Conservation (phyloP, 371 early-diverging fungal species). For the Mucor saturninus region DNA sequence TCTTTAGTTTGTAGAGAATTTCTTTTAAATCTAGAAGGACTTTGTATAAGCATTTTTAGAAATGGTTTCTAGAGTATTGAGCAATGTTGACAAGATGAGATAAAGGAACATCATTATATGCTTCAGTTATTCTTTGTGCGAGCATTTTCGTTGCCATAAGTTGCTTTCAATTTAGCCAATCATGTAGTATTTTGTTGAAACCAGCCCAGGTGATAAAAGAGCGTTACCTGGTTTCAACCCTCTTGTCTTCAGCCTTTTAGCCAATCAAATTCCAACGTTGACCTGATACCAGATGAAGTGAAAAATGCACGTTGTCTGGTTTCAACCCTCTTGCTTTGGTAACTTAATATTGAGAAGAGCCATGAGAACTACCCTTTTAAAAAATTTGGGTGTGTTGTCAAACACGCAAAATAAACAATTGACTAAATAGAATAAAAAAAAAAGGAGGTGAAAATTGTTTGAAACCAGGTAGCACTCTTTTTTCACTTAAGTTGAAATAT, state of each 20-base stretch:
- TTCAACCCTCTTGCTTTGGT: no score
- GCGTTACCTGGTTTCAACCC: not conserved
- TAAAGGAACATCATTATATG: not conserved
- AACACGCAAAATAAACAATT: no score
- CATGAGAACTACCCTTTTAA: no score
- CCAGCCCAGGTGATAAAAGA: not conserved
- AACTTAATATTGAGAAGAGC: no score
- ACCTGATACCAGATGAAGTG: slow-evolving; percentile 1
- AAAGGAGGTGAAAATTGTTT: no score
- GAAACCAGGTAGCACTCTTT: no score
- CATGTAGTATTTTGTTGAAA: no score
- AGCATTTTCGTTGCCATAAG: not conserved
- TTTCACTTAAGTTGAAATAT: no score
- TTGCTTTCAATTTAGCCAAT: slow-evolving; percentile 7
- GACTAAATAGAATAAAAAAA: no score
- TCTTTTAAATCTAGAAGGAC: slow-evolving; percentile 2
- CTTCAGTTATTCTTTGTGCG: no score
- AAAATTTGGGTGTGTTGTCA: no score
- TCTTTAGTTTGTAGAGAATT: no score
- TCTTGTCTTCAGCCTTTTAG: not conserved
- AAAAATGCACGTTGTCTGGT: slow-evolving; percentile 1
- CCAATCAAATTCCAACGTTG: not conserved
- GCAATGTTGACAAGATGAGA: slow-evolving; percentile 2
- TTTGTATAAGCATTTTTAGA: slow-evolving; percentile 5
- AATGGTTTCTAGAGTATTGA: slow-evolving; percentile 4